Percentiles rank a stretch among this genome's conserved stretches.
phyloP scores from a whole-genome alignment of 2,329 filamentous ascomycete species.

The Pseudopyricularia cyperi region DNA sequence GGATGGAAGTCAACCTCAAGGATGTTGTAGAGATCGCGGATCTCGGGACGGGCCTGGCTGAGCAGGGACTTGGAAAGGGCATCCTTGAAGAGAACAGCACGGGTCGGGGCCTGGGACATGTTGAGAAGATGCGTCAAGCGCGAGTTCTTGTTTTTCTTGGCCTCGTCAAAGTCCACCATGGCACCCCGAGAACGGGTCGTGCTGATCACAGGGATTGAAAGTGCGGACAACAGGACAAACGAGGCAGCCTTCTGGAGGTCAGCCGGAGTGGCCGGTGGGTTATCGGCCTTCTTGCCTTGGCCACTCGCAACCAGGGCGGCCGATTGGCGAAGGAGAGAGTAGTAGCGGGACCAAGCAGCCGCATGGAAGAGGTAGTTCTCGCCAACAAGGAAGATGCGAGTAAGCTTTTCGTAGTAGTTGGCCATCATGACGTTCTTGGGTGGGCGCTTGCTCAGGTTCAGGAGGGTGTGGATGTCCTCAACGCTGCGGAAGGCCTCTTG shows the following conservation, averaged over 20 bases:
- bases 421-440: conserved; percentile 99
- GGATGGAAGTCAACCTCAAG: conserved; percentile 98
- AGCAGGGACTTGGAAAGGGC: conserved; percentile 89
- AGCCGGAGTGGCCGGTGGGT: conserved; percentile 75
- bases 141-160: conserved; percentile 97
- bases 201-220: conserved; percentile 99
- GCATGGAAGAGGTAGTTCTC: conserved; percentile 99
- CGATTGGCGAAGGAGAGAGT: conserved; percentile 88
- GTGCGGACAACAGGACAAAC: conserved; percentile 85
- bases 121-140: conserved; percentile 90
- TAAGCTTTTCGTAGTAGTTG: conserved; percentile 99
- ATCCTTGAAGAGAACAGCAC: conserved; percentile 87
- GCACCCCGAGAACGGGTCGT: conserved; percentile 91
- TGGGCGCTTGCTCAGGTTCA: conserved; percentile 94
- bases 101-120: conserved; percentile 81
- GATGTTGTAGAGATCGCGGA: conserved; percentile 95
- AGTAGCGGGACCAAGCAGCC: conserved; percentile 93
- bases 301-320: conserved; percentile 70
- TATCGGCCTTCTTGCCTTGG: conserved; percentile 86
- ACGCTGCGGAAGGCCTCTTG: conserved; percentile 99
- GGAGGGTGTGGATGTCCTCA: conserved; percentile 94
- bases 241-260: conserved; percentile 92
- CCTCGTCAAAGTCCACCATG: conserved; percentile 92
- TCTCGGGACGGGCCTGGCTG: conserved; percentile 85
- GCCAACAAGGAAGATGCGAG: conserved; percentile 94